Base-by-base conservation (phyloP, 2,329 filamentous ascomycete genomes). In the Hypoxylon rubiginosum region DNA sequence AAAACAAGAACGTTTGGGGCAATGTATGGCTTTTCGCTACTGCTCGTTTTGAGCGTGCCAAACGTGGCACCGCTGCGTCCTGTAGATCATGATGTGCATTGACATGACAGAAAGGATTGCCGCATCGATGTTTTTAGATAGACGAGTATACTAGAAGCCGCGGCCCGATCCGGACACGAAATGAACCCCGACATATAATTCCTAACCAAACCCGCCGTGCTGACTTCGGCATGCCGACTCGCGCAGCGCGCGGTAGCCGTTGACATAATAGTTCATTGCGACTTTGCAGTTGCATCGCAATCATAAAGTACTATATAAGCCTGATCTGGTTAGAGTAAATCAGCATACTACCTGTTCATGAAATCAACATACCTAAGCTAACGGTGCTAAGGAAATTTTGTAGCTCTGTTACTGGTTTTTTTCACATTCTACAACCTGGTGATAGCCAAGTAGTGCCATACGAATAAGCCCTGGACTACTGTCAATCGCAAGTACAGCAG, bases 151-250 rank as follows among this genome's bases (percentile, higher is more conserved):
- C 58, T 54, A 59, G 58, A 71, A 55, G 55, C 68, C 66, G 66
- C 75, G 74, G 74, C 68, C 71, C 73, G 75, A 72, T 73, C 75
- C 76, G 73, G 58, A 72, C 60, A 64, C 32, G 56, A 55, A 52
- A 36, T 26, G 36, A 53, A 43, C n/a, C 39, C n/a, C 30, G 30
- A 17, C 54, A 8, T 28, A n/a, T 30, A 26, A 24, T 48, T 24
- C 21, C 21, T 24, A 28, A 39, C 41, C 46, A 26, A 59, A 45
- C 41, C 39, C 17, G 19, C 51, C 17, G 36, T 57, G 50, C 54
- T 60, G 30, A 50, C 58, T 56, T 55, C 49, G 58, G 52, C 13
- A 61, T 65, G 54, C 61, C 51, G 50, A 56, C 26, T 50, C 17
- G 46, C 19, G 24, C 32, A 41, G 49, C 39, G 24, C 36, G 34